A percentile compares a stretch with the other conserved stretches of the same genome.
phyloP scores from a whole-genome alignment of 768 basidiomycete species.

The Pleurotus cornucopiae region DNA sequence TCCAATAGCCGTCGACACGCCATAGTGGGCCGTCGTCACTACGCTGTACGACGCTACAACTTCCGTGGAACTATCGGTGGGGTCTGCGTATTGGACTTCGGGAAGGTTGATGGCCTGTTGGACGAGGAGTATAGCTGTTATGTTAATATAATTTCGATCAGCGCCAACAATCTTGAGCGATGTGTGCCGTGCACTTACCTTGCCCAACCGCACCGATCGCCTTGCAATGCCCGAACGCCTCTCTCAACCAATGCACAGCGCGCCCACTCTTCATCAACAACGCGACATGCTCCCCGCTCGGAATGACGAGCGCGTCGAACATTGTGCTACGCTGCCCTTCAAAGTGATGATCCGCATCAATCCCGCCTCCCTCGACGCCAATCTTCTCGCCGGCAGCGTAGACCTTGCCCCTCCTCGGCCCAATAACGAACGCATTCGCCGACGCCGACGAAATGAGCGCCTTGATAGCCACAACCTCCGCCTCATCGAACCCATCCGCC shows the following conservation, averaged over 20 bases:
- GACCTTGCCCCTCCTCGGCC: conserved; percentile 58
- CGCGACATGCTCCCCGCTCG: conserved; percentile 66
- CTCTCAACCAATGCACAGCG: conserved; percentile 76
- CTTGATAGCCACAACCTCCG: conserved; percentile 56
- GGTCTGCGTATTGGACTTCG: conserved; percentile 35
- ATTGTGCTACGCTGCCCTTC: conserved; percentile 78
- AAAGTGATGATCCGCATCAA: conserved; percentile 64
- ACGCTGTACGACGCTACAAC: conserved; percentile 59
- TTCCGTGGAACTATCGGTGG: conserved; percentile 27
- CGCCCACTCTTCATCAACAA: conserved; percentile 60
- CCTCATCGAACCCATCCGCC: conserved; percentile 67
- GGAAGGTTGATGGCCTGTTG: conserved; percentile 42
- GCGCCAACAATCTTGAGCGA: background rate
- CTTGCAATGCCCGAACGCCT: conserved; percentile 86
- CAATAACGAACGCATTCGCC: conserved; percentile 63
- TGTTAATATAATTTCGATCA: background rate
- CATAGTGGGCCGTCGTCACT: conserved; percentile 55
- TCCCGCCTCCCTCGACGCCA: conserved; percentile 22
- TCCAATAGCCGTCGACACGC: conserved; percentile 28
- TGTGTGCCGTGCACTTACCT: conserved; percentile 29
- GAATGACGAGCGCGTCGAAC: conserved; percentile 80
- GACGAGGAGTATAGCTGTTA: conserved; percentile 46
- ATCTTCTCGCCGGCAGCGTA: conserved; percentile 23
- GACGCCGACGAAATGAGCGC: conserved; percentile 45
- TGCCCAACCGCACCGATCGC: conserved; percentile 74